These are phyloP conservation scores for Pseudognaphalium luteoalbum DNA, from an alignment of 129 eudicot genomes.

Conservation along the genomic window DNA sequence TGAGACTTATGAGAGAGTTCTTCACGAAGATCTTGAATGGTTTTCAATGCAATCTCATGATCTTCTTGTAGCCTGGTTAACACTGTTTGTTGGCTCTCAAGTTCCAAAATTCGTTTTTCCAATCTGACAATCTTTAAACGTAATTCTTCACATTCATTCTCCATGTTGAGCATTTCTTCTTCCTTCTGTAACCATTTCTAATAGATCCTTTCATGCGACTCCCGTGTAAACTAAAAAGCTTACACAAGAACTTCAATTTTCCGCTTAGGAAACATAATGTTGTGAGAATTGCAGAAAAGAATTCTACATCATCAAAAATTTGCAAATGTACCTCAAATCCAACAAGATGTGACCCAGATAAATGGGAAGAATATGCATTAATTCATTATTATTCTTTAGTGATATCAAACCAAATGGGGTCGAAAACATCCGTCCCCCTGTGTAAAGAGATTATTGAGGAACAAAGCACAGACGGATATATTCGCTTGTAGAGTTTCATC, in stretches of 20 bases:
- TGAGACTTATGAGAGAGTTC: too few relatives aligned
- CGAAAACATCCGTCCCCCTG: slow-evolving; percentile 35
- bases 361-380: slow-evolving; percentile 35
- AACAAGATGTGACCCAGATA: slow-evolving; percentile 31
- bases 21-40: too few relatives aligned
- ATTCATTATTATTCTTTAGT: slow-evolving; percentile 38
- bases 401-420: slow-evolving; percentile 33
- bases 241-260: slow-evolving; percentile 48
- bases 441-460: slow-evolving; percentile 38
- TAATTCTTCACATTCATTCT: too few relatives aligned
- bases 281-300: slow-evolving; percentile 28
- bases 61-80: too few relatives aligned
- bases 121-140: too few relatives aligned
- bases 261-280: slow-evolving; percentile 50
- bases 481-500: slow-evolving; percentile 60
- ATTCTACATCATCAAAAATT: slow-evolving; percentile 25
- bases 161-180: too few relatives aligned
- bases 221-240: too few relatives aligned
- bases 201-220: too few relatives aligned
- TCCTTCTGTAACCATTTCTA: too few relatives aligned
- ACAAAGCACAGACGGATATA: slow-evolving; percentile 51
- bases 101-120: too few relatives aligned
- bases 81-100: too few relatives aligned
- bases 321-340: slow-evolving; percentile 27
- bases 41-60: too few relatives aligned